A percentile compares a stretch with the other conserved stretches of the same genome.
Evolutionary conservation across 1,139 yeast species (phyloP).

Genomic region (Lodderomyces orthopsilosis): DNA sequence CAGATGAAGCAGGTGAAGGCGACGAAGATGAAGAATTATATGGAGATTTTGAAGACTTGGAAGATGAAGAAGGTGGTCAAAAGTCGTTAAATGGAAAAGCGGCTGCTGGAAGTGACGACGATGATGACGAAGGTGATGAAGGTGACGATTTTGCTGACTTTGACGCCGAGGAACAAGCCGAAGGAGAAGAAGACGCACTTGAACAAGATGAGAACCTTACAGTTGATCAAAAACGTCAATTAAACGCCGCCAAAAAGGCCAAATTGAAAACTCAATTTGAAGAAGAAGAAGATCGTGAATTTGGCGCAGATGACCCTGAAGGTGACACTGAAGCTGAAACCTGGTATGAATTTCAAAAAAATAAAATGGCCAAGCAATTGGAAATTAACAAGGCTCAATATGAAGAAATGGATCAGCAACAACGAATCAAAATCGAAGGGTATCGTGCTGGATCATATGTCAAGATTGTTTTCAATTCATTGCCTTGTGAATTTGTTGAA

Average conservation of each 20-base stretch:
- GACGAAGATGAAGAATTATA: slow-evolving; percentile 55
- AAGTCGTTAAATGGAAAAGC: slow-evolving; percentile 13
- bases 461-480: slow-evolving; percentile 72
- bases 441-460: slow-evolving; percentile 93
- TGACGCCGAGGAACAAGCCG: slow-evolving; percentile 47
- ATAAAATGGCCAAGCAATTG: slow-evolving; percentile 92
- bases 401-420: slow-evolving; percentile 69
- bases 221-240: slow-evolving; percentile 67
- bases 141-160: slow-evolving; percentile 53
- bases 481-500: slow-evolving; percentile 90
- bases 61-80: slow-evolving; percentile 38
- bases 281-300: slow-evolving; percentile 81
- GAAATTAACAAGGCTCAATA: slow-evolving; percentile 86
- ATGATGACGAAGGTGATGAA: slow-evolving; percentile 26
- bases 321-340: slow-evolving; percentile 80
- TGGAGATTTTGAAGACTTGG: slow-evolving; percentile 82
- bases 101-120: slow-evolving; percentile 13
- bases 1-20: slow-evolving; percentile 31
- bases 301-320: slow-evolving; percentile 71
- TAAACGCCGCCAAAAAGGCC: slow-evolving; percentile 87
- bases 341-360: slow-evolving; percentile 97
- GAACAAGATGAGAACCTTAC: slow-evolving; percentile 43
- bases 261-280: slow-evolving; percentile 85
- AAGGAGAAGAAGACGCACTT: slow-evolving; percentile 30
- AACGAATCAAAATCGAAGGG: slow-evolving; percentile 85